A percentile compares a stretch with the other conserved stretches of the same genome.
phyloP scores from a whole-genome alignment of 2,329 filamentous ascomycete species.

The Talaromyces sp. region DNA sequence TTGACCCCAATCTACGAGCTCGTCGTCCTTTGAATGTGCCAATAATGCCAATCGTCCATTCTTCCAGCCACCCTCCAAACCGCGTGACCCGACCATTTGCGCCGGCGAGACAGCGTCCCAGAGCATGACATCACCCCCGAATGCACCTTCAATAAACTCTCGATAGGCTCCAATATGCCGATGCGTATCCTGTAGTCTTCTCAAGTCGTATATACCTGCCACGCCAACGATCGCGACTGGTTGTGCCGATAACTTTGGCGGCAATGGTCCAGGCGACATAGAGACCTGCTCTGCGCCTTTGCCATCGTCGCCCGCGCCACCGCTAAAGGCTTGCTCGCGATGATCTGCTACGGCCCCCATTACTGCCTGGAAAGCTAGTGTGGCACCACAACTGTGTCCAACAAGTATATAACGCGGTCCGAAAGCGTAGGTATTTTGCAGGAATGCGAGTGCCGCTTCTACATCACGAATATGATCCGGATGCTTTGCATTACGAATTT shows the following conservation, averaged over 20 bases:
- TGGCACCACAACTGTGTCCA: constrained; percentile 53
- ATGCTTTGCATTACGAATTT: constrained; percentile 43
- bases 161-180: constrained; percentile 38
- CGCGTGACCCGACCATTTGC: constrained; percentile 28
- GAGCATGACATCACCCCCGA: constrained; percentile 39
- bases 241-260: constrained; percentile 18
- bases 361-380: constrained; percentile 48
- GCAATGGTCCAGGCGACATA: constrained; percentile 17
- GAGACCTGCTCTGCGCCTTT: constrained; percentile 6
- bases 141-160: constrained; percentile 46
- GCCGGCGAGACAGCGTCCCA: constrained; percentile 48
- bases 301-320: constrained; percentile 7
- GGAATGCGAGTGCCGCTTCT: constrained; percentile 40
- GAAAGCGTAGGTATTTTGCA: constrained; percentile 45
- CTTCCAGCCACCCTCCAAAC: constrained; percentile 38
- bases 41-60: constrained; percentile 41
- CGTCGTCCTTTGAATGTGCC: constrained; percentile 46
- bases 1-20: constrained; percentile 44
- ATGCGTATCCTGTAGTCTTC: constrained; percentile 38
- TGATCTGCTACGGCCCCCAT: constrained; percentile 34
- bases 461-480: constrained; percentile 51
- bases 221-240: constrained; percentile 46
- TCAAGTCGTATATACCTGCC: constrained; percentile 50
- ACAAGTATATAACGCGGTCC: constrained; percentile 46
- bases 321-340: constrained; percentile 12